These are phyloP conservation scores for Musa schizocarpa DNA, from an alignment of 176 grass and related monocot genomes.

Conservation along the genomic window DNA sequence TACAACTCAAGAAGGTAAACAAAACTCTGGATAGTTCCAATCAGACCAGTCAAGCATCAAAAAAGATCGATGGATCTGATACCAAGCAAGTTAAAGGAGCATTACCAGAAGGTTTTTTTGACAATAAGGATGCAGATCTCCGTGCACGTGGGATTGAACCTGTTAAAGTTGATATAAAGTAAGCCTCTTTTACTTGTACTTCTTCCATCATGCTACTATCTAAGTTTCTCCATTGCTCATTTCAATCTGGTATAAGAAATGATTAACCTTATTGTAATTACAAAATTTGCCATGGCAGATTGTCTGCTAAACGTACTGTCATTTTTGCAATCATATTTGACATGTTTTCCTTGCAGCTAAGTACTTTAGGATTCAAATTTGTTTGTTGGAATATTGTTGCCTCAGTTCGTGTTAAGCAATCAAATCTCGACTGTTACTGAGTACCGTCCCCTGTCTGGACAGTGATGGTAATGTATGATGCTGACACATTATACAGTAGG, in stretches of 20 bases:
- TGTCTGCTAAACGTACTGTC: not conserved
- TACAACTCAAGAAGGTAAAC: conserved; percentile 10
- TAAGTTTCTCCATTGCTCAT: not conserved
- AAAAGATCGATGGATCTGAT: conserved; percentile 23
- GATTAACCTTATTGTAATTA: not conserved
- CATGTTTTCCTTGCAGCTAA: not conserved
- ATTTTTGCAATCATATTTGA: not conserved
- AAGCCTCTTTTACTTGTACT: conserved; percentile 20
- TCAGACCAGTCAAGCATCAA: conserved; percentile 27
- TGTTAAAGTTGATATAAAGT: conserved; percentile 66
- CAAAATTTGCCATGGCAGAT: not conserved
- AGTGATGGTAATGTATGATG: not conserved
- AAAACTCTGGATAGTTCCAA: conserved; percentile 28
- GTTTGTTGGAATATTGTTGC: not conserved
- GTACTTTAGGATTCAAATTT: too few relatives aligned
- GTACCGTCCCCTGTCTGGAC: not conserved
- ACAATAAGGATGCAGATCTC: conserved; percentile 98
- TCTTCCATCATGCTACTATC: not conserved
- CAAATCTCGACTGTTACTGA: not conserved
- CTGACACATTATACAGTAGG: not conserved
- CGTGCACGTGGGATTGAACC: conserved; percentile 75
- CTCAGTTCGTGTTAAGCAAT: not conserved
- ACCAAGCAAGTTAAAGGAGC: conserved; percentile 45
- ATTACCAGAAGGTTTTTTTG: conserved; percentile 95
- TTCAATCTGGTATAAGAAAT: not conserved